Percentiles rank a stretch among this genome's conserved stretches.
These are phyloP conservation scores for Pyrus hybrid DNA, from an alignment of 331 rosid genomes.

Conservation along the genomic window DNA sequence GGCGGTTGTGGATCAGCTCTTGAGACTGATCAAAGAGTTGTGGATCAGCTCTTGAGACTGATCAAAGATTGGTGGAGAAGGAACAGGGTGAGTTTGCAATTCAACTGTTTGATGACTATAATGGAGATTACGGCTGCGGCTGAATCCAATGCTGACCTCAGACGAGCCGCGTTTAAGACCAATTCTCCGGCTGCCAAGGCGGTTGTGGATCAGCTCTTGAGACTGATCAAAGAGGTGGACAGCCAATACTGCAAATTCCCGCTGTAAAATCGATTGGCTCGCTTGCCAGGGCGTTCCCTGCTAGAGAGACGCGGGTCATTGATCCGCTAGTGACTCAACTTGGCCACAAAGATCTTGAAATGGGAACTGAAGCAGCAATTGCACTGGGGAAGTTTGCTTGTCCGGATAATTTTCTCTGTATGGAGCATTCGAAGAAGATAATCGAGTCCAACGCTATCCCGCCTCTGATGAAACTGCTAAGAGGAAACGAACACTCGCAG, in stretches of 20 bases:
- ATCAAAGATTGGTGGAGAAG: constrained; percentile 62
- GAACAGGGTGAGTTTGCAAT: constrained; percentile 65
- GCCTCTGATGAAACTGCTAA: constrained; percentile 50
- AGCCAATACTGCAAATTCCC: constrained; percentile 40
- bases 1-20: constrained; percentile 72
- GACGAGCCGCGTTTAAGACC: constrained; percentile 71
- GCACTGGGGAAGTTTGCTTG: constrained; percentile 71
- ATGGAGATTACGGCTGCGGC: constrained; percentile 79
- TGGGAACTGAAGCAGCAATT: constrained; percentile 66
- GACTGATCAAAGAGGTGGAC: constrained; percentile 46
- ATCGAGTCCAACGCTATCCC: constrained; percentile 62
- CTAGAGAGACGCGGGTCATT: constrained; percentile 62
- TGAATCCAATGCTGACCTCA: constrained; percentile 65
- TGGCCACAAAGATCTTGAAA: constrained; percentile 28
- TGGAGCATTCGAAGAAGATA: constrained; percentile 62
- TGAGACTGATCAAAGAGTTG: no score
- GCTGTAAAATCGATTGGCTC: constrained; percentile 73
- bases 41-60: no score
- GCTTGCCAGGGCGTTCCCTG: constrained; percentile 82
- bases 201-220: constrained; percentile 65
- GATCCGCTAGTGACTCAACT: constrained; percentile 56
- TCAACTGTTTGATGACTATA: constrained; percentile 74
- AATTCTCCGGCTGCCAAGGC: constrained; percentile 81
- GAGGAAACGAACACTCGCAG: constrained; percentile 43
- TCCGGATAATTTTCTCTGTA: constrained; percentile 51